These are phyloP conservation scores for Globisporangium paddicum DNA, from an alignment of 352 stramenopile genomes.

Conservation along the genomic window DNA sequence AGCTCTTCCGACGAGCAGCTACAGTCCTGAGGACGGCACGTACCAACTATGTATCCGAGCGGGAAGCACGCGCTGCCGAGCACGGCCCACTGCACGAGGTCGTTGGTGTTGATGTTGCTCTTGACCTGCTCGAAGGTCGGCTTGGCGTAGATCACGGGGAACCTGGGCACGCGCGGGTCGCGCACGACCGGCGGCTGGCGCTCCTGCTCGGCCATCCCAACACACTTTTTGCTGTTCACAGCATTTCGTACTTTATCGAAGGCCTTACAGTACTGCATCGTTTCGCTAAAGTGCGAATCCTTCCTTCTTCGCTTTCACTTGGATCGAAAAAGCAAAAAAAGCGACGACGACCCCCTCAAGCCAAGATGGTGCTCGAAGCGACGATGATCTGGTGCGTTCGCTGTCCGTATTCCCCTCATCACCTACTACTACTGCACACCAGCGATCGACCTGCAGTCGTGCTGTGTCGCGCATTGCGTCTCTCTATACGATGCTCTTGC, in stretches of 20 bases:
- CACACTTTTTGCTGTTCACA: no score
- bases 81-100: conserved; percentile 38
- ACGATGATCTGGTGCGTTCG: conserved; percentile 81
- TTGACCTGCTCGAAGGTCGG: conserved; percentile 56
- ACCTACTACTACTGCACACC: not conserved
- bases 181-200: conserved; percentile 36
- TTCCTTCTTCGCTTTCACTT: not conserved
- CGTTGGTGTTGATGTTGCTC: conserved; percentile 47
- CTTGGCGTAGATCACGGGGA: conserved; percentile 60
- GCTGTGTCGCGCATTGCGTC: no score
- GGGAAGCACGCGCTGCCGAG: conserved; percentile 53
- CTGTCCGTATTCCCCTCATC: not conserved
- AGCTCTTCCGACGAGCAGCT: not conserved
- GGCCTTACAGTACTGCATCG: not conserved
- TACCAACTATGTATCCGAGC: conserved; percentile 70
- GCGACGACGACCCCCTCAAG: conserved; percentile 4
- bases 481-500: not conserved
- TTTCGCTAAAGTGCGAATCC: not conserved
- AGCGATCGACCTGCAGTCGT: not conserved
- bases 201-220: conserved; percentile 19
- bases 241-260: not conserved
- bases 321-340: conserved; percentile 5
- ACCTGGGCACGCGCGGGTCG: conserved; percentile 55
- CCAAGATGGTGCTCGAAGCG: conserved; percentile 81
- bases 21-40: not conserved